Conservation (phyloP, 1,284 basidiomycete species). For the Irpex sp. region DNA sequence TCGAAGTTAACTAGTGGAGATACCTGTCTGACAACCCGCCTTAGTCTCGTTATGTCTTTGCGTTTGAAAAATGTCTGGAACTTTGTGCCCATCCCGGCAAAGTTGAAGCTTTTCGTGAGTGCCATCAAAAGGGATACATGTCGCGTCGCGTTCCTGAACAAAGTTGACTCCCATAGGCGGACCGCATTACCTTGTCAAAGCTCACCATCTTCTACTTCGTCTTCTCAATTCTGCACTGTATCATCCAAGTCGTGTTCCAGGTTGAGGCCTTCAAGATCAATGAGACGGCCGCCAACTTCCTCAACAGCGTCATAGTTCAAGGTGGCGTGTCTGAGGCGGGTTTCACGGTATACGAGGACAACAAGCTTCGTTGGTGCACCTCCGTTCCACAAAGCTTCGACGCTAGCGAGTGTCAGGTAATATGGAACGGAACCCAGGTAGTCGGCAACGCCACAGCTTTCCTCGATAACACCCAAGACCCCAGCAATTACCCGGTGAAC, state of each 20-base stretch:
- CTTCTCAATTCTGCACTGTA: slow-evolving; percentile 65
- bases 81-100: slow-evolving; percentile 37
- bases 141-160: background rate
- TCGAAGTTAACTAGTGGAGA: background rate
- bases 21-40: background rate
- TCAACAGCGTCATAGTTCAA: slow-evolving; percentile 46
- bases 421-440: slow-evolving; percentile 43
- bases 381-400: slow-evolving; percentile 48
- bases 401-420: slow-evolving; percentile 45
- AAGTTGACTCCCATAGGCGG: slow-evolving; percentile 47
- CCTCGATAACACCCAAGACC: background rate
- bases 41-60: slow-evolving; percentile 29
- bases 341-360: slow-evolving; percentile 47
- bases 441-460: slow-evolving; percentile 4
- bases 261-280: slow-evolving; percentile 65
- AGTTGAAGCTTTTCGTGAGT: slow-evolving; percentile 54
- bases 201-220: slow-evolving; percentile 63
- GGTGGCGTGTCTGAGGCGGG: slow-evolving; percentile 47
- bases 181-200: slow-evolving; percentile 64
- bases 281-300: slow-evolving; percentile 48
- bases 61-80: slow-evolving; percentile 41
- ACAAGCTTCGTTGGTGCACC: slow-evolving; percentile 55
- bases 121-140: background rate
- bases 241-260: slow-evolving; percentile 68
- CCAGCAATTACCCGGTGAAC: background rate